Evolutionary conservation across 1,284 basidiomycete genomes (phyloP), one percentile per base, ranked within the genome.

Genomic region (Trichosporon coremiiforme): DNA sequence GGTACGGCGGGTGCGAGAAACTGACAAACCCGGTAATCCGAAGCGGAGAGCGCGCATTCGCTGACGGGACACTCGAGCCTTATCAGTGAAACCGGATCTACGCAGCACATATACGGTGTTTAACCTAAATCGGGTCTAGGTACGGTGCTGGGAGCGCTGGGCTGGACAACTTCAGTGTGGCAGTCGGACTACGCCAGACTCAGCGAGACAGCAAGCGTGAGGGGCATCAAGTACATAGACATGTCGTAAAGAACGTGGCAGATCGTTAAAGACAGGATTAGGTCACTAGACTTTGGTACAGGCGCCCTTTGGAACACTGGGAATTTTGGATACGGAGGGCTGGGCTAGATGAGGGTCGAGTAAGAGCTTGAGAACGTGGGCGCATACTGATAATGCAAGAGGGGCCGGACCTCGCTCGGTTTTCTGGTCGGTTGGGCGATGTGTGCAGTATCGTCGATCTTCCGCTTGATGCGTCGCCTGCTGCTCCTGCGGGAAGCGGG

Each of bases 61-160:
- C 22, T 10, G 20, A 22, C 20, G 9, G 6, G n/a, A 7, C 7
- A 10, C 17, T 10, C 5, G 50, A 50, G 47, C 6, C 50, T 25
- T 53, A 53, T 53, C 50, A 53, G 50, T 53, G 22, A 53, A 53
- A 25, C 50, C 50, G 50, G 50, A 22, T 53, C 50, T 20, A 53
- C 50, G 50, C 7, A 20, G 20, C 22, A 8, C 50, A 53, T 53
- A 53, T 20, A 45, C 50, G 9, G 50, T 53, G 22, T 22, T 53
- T 25, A 53, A 53, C 50, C 50, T 25, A 53, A 53, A 22, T 22
- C 10, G 9, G 50, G 20, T 9, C 50, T 22, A 53, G 50, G 50
- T 53, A 53, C 50, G 10, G 50, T 10, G 50, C 15, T 15, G 41
- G n/a, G 41, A 8, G 50, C 20, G n/a, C 4, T 22, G 20, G 20